These are phyloP conservation scores for Malus orientalis DNA, from an alignment of 306 rosid genomes.

Conservation along the genomic window DNA sequence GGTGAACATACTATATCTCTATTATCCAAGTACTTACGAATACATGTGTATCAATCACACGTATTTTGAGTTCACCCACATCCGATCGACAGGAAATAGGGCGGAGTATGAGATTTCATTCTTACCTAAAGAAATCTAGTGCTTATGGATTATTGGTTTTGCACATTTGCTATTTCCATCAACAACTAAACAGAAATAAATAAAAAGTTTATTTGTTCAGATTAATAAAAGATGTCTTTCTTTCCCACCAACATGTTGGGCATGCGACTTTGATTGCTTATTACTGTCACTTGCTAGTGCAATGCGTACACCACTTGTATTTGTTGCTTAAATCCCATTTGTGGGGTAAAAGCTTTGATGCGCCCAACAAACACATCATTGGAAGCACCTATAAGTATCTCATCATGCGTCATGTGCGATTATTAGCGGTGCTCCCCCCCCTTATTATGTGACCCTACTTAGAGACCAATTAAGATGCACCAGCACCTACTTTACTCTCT, in stretches of 20 bases:
- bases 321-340: slow-evolving; percentile 3
- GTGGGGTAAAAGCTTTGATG: slow-evolving; percentile 1
- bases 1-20: neutral
- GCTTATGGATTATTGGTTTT: too few relatives aligned
- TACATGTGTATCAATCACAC: neutral
- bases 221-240: slow-evolving; percentile 21
- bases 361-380: neutral
- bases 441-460: neutral
- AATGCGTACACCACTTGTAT: slow-evolving; percentile 17
- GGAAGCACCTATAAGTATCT: neutral
- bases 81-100: neutral
- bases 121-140: neutral
- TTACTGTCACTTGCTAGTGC: slow-evolving; percentile 14
- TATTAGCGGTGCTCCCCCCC: neutral
- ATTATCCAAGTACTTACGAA: neutral
- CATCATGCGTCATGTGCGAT: neutral
- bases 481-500: neutral
- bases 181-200: neutral
- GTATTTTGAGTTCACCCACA: too few relatives aligned
- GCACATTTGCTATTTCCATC: too few relatives aligned
- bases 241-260: slow-evolving; percentile 30
- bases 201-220: neutral
- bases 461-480: neutral
- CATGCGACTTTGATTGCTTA: slow-evolving; percentile 12
- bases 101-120: neutral